A percentile compares a stretch with the other conserved stretches of the same genome.
Evolutionary conservation across 2,329 filamentous ascomycete genomes (phyloP).

Genomic region (Penicillium aurantiogriseum): DNA sequence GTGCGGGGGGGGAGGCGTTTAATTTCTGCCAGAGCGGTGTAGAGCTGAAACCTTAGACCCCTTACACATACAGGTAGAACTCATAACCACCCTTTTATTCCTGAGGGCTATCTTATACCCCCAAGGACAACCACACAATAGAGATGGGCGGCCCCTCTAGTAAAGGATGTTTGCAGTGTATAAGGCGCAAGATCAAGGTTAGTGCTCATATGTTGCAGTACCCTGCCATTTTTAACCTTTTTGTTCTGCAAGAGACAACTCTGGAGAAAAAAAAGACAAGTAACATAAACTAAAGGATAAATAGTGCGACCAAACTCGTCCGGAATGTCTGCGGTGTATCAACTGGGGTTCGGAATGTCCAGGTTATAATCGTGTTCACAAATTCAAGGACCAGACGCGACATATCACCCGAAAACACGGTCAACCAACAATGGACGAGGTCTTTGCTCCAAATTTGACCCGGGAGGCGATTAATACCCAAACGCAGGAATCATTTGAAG

Average conservation of each 20-base stretch:
- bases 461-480: neutral
- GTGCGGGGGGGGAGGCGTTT: neutral
- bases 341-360: neutral
- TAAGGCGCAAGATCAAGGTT: neutral
- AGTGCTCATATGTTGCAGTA: neutral
- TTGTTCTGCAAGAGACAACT: neutral
- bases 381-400: neutral
- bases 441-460: neutral
- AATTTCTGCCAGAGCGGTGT: neutral
- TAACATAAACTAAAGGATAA: neutral
- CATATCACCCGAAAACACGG: neutral
- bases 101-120: neutral
- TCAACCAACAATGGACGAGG: neutral
- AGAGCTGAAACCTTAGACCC: neutral
- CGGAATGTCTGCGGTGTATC: neutral
- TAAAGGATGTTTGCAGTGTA: neutral
- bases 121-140: neutral
- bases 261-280: neutral
- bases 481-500: neutral
- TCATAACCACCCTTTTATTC: neutral
- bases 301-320: neutral
- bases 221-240: neutral
- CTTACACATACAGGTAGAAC: neutral
- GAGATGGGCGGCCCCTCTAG: neutral
- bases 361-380: neutral